phyloP scores from a whole-genome alignment of 1,139 yeast species.

The Kodamaea alishanica region DNA sequence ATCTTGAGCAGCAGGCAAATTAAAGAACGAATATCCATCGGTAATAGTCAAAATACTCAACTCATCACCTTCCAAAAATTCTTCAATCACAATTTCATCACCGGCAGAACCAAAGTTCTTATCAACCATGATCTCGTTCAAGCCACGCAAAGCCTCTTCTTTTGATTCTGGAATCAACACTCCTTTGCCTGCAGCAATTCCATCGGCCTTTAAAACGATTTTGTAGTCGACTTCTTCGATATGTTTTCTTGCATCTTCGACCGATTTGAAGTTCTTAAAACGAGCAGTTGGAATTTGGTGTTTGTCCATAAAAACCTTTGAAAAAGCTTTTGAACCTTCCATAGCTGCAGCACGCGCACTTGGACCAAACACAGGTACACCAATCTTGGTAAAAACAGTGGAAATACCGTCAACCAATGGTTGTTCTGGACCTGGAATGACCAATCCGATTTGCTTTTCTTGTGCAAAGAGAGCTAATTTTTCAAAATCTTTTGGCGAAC shows the following conservation, averaged over 20 bases:
- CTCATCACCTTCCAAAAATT: conserved; percentile 94
- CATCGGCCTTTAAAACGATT: conserved; percentile 94
- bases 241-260: conserved; percentile 69
- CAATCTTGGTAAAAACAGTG: conserved; percentile 64
- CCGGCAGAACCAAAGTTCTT: conserved; percentile 92
- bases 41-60: conserved; percentile 86
- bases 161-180: conserved; percentile 85
- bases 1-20: conserved; percentile 97
- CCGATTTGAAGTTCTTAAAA: conserved; percentile 76
- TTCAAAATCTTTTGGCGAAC: conserved; percentile 55
- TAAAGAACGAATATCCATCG: conserved; percentile 90
- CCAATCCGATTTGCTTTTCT: conserved; percentile 65
- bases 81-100: conserved; percentile 94
- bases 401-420: conserved; percentile 94
- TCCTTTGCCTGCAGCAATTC: conserved; percentile 98
- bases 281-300: conserved; percentile 93
- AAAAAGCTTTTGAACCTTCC: conserved; percentile 97
- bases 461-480: conserved; percentile 65
- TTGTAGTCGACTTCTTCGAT: conserved; percentile 61
- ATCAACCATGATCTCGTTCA: conserved; percentile 85
- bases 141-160: conserved; percentile 80
- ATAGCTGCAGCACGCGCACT: conserved; percentile 81
- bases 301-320: conserved; percentile 89
- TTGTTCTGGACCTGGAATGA: conserved; percentile 98
- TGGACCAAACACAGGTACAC: conserved; percentile 97